Evolutionary conservation across 331 rosid species (phyloP).

Genomic region (Prunus yedoensis): DNA sequence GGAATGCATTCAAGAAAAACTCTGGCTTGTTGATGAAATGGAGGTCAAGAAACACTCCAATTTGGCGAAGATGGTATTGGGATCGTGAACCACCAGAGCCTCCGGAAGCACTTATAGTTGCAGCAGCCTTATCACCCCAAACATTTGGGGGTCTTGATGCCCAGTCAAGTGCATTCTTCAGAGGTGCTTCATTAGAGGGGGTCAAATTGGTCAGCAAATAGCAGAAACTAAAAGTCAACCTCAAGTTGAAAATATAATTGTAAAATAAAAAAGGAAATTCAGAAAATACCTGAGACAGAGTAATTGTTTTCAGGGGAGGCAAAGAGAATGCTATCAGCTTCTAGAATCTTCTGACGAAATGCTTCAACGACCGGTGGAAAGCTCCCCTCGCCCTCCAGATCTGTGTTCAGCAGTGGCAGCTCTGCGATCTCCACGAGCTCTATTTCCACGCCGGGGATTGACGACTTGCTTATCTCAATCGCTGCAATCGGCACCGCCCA

Average conservation of each 20-base stretch:
- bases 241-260: too few relatives aligned
- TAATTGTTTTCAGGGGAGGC: too few relatives aligned
- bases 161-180: slow-evolving; percentile 87
- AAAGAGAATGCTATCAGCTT: too few relatives aligned
- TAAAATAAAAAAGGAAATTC: neutral
- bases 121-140: slow-evolving; percentile 69
- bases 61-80: slow-evolving; percentile 76
- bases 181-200: slow-evolving; percentile 39
- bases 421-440: too few relatives aligned
- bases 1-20: slow-evolving; percentile 44
- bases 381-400: too few relatives aligned
- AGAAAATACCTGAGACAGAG: too few relatives aligned
- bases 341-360: too few relatives aligned
- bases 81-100: slow-evolving; percentile 51
- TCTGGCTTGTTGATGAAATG: slow-evolving; percentile 81
- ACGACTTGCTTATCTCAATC: too few relatives aligned
- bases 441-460: too few relatives aligned
- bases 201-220: neutral
- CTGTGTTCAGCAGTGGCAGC: too few relatives aligned
- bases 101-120: slow-evolving; percentile 70
- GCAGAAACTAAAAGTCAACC: neutral
- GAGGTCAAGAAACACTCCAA: slow-evolving; percentile 63
- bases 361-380: too few relatives aligned
- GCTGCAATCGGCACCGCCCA: too few relatives aligned
- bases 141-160: slow-evolving; percentile 75